Percentiles rank a stretch among this genome's conserved stretches.
Conservation (phyloP, 2,329 filamentous ascomycete genomes). For the Teratosphaeria pseudoeucalypti region DNA sequence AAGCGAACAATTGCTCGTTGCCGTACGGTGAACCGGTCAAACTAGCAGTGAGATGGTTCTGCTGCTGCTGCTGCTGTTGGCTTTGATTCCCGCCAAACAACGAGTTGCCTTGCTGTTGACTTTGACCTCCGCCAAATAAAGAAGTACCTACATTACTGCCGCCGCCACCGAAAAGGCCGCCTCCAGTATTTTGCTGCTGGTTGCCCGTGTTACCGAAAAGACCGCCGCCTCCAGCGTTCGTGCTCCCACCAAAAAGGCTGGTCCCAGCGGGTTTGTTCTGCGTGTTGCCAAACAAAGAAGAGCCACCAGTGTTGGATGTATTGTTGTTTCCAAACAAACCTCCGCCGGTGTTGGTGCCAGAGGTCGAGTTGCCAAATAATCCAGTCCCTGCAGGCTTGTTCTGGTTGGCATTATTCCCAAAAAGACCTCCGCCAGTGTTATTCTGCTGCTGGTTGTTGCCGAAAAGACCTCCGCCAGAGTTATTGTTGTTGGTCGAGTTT, state of each 20-base stretch:
- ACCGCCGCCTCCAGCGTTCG: constrained; percentile 26
- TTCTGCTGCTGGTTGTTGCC: constrained; percentile 76
- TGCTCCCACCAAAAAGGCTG: constrained; percentile 32
- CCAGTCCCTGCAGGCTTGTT: constrained; percentile 12
- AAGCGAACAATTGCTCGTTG: constrained; percentile 73
- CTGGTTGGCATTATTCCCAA: constrained; percentile 8
- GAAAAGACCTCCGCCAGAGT: constrained; percentile 34
- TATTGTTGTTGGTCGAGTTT: constrained; percentile 18
- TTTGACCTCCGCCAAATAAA: constrained; percentile 33
- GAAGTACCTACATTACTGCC: constrained; percentile 24
- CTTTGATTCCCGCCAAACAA: constrained; percentile 47
- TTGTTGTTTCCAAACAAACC: constrained; percentile 28
- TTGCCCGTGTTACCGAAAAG: constrained; percentile 28
- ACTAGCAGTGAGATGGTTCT: constrained; percentile 43
- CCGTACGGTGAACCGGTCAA: constrained; percentile 84
- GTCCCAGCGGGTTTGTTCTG: constrained; percentile 16
- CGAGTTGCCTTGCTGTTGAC: constrained; percentile 32
- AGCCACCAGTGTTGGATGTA: constrained; percentile 12
- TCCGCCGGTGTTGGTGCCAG: constrained; percentile 11
- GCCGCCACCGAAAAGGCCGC: constrained; percentile 24
- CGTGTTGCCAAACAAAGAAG: constrained; percentile 17
- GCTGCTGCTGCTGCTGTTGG: constrained; percentile 40
- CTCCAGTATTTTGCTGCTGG: constrained; percentile 29
- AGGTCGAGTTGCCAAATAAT: constrained; percentile 13
- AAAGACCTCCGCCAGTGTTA: constrained; percentile 43